Conservation (phyloP, 345 rosid genomes). For the Lepidium sativum region DNA sequence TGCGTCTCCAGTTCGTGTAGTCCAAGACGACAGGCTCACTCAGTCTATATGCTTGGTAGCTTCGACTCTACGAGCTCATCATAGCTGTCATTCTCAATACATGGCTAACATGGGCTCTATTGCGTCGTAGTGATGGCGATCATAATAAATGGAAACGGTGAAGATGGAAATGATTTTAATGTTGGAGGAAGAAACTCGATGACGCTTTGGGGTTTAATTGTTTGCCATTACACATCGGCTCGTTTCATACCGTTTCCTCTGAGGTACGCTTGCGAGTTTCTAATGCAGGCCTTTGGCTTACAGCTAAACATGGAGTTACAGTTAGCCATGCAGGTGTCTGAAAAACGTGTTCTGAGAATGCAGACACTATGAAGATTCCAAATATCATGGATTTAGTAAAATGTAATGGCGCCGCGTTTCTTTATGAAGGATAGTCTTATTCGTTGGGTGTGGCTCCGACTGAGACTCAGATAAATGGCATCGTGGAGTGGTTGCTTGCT, state of each 20-base stretch:
- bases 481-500: slow-evolving; percentile 78
- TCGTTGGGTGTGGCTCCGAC: slow-evolving; percentile 81
- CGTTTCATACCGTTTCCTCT: slow-evolving; percentile 83
- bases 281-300: slow-evolving; percentile 96
- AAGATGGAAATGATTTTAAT: slow-evolving; percentile 33
- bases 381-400: slow-evolving; percentile 90
- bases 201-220: slow-evolving; percentile 95
- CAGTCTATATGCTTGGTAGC: slow-evolving; percentile 91
- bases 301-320: slow-evolving; percentile 96
- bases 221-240: slow-evolving; percentile 92
- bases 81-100: slow-evolving; percentile 87
- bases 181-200: slow-evolving; percentile 54
- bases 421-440: slow-evolving; percentile 60
- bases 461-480: slow-evolving; percentile 71
- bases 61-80: slow-evolving; percentile 94
- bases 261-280: slow-evolving; percentile 92
- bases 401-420: slow-evolving; percentile 89
- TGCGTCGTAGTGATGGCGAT: slow-evolving; percentile 89
- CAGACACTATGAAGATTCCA: slow-evolving; percentile 86
- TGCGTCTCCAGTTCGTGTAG: slow-evolving; percentile 45
- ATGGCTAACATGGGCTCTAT: slow-evolving; percentile 91
- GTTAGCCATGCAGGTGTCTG: slow-evolving; percentile 69
- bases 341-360: slow-evolving; percentile 79
- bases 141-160: slow-evolving; percentile 72
- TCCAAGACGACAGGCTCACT: slow-evolving; percentile 68